Conservation (phyloP, 441 rosid species). For the Euphorbia celastroides region DNA sequence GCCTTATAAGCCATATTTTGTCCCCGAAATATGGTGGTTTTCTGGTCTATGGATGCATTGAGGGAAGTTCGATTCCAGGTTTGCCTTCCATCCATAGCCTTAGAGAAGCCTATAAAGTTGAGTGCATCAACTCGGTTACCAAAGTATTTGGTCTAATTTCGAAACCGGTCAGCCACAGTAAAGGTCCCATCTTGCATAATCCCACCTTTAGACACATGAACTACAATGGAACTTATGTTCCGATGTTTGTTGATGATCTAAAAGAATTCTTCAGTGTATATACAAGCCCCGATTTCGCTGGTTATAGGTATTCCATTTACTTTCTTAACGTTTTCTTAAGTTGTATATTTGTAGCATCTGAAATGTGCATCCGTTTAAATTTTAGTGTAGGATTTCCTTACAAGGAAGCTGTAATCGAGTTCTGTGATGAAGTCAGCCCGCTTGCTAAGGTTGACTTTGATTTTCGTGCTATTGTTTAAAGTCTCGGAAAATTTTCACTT, state of each 20-base stretch:
- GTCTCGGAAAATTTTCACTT: background rate
- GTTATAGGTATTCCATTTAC: slow-evolving; percentile 39
- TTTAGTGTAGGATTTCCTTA: slow-evolving; percentile 51
- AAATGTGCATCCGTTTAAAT: slow-evolving; percentile 8
- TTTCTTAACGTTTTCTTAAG: background rate
- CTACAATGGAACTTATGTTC: slow-evolving; percentile 54
- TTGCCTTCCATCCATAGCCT: slow-evolving; percentile 45
- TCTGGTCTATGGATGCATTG: slow-evolving; percentile 53
- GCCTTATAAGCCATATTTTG: slow-evolving; percentile 50
- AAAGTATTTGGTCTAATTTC: slow-evolving; percentile 54
- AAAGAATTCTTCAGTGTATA: slow-evolving; percentile 41
- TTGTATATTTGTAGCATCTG: background rate
- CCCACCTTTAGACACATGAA: slow-evolving; percentile 39
- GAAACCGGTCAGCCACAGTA: slow-evolving; percentile 63
- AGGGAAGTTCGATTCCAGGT: slow-evolving; percentile 45
- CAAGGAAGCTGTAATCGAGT: slow-evolving; percentile 48
- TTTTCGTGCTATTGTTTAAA: background rate
- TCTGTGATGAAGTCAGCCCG: slow-evolving; percentile 56
- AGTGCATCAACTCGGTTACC: slow-evolving; percentile 40
- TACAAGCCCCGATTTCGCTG: slow-evolving; percentile 48
- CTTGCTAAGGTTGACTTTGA: slow-evolving; percentile 42
- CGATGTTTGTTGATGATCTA: slow-evolving; percentile 52
- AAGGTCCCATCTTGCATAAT: slow-evolving; percentile 50
- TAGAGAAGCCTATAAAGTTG: slow-evolving; percentile 42
- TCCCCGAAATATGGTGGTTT: slow-evolving; percentile 53